phyloP scores from a whole-genome alignment of 176 grass and related monocot genomes.

The Dactylis glomerata region DNA sequence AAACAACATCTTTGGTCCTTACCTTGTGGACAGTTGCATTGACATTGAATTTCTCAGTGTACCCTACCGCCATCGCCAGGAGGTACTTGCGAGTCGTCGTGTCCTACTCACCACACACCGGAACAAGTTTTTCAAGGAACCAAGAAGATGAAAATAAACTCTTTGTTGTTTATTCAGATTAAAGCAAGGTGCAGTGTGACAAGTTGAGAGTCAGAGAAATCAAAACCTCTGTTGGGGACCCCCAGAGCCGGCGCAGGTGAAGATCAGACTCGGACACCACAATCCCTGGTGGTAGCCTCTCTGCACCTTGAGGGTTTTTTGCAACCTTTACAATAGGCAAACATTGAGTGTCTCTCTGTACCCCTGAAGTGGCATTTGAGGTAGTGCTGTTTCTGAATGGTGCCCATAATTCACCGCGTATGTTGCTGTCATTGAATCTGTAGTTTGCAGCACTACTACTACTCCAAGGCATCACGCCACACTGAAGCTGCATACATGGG shows the following conservation, averaged over 20 bases:
- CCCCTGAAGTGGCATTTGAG: slow-evolving; percentile 26
- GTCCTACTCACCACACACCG: neutral
- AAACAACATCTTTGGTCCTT: neutral
- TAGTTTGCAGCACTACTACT: neutral
- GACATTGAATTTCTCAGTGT: slow-evolving; percentile 4
- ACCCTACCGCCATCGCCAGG: neutral
- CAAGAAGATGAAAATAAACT: neutral
- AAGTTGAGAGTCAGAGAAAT: neutral
- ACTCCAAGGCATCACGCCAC: neutral
- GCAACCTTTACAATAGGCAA: neutral
- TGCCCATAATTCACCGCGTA: neutral
- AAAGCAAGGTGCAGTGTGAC: neutral
- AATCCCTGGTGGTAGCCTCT: slow-evolving; percentile 48
- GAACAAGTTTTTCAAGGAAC: neutral
- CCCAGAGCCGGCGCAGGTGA: slow-evolving; percentile 52
- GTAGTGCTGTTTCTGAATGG: neutral
- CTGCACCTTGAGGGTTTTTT: slow-evolving; percentile 36
- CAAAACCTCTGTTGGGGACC: slow-evolving; percentile 38
- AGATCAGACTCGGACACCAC: slow-evolving; percentile 43
- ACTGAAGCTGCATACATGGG: neutral
- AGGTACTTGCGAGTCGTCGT: slow-evolving; percentile 9
- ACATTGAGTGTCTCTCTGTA: neutral
- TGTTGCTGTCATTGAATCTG: neutral
- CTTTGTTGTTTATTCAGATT: neutral
- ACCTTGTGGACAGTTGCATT: slow-evolving; percentile 29